phyloP scores from a whole-genome alignment of 129 eudicot genomes.

The Centrapalus pauciflorus region DNA sequence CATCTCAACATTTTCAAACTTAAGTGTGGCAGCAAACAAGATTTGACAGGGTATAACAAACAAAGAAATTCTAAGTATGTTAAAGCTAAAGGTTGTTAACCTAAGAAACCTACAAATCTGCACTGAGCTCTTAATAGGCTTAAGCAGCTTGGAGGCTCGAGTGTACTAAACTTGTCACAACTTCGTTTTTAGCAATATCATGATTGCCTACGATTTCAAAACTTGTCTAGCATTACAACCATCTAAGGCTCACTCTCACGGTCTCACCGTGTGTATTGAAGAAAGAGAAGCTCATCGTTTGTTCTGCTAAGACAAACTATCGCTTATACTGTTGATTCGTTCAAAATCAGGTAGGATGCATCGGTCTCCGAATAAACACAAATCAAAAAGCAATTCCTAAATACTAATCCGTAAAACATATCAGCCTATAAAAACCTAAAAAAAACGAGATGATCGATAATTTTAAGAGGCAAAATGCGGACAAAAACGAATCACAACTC shows the following conservation, averaged over 20 bases:
- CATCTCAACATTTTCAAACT: not conserved
- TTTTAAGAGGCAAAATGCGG: not conserved
- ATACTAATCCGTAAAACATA: not conserved
- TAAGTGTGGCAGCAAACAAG: not conserved
- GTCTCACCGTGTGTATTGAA: too few species aligned
- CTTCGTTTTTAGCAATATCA: not conserved
- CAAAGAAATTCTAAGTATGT: not conserved
- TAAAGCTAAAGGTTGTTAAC: not conserved
- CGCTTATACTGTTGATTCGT: not conserved
- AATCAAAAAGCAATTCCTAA: not conserved
- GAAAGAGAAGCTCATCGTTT: not conserved
- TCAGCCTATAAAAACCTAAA: not conserved
- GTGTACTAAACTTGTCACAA: not conserved
- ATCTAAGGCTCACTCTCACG: not conserved
- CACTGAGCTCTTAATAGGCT: not conserved
- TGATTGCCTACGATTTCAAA: not conserved
- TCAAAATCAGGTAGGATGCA: not conserved
- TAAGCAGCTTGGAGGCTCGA: not conserved
- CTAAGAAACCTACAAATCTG: not conserved
- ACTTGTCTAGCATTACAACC: not conserved
- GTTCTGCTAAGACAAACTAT: not conserved
- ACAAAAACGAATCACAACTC: constrained; percentile 9
- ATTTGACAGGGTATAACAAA: not conserved
- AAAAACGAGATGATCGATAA: not conserved
- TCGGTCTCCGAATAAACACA: not conserved